Evolutionary conservation across 805 yeast species (phyloP).

Genomic region (Candida hungchunana): DNA sequence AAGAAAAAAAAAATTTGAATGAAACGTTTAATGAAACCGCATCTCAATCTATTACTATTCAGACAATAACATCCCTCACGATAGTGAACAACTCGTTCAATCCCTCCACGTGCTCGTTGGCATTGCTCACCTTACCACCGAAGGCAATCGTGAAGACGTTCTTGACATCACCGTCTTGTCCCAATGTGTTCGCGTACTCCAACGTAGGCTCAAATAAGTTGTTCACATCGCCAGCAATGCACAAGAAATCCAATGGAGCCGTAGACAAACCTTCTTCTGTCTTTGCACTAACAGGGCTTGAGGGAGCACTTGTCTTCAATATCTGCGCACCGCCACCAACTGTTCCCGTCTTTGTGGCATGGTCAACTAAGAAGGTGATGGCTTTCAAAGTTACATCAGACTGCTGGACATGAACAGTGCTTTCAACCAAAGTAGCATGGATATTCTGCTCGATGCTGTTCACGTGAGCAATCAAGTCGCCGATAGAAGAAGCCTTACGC

Average conservation of each 20-base stretch:
- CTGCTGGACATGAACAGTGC: constrained; percentile 69
- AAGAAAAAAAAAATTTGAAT: too few species aligned
- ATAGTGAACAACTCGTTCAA: constrained; percentile 62
- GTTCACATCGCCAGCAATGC: constrained; percentile 62
- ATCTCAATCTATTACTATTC: background rate
- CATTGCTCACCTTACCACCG: constrained; percentile 45
- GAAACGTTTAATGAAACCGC: background rate
- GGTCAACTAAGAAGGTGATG: constrained; percentile 45
- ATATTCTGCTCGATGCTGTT: constrained; percentile 59
- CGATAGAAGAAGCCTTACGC: constrained; percentile 64
- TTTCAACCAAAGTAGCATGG: constrained; percentile 73
- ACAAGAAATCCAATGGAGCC: constrained; percentile 36
- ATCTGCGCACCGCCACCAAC: constrained; percentile 25
- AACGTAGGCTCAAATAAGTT: constrained; percentile 67
- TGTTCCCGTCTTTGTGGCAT: constrained; percentile 26
- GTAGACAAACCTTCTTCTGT: background rate
- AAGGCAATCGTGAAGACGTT: constrained; percentile 58
- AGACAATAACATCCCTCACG: constrained; percentile 25
- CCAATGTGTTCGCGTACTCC: constrained; percentile 45
- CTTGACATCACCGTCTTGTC: constrained; percentile 30
- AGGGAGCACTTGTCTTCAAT: constrained; percentile 24
- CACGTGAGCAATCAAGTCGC: constrained; percentile 81
- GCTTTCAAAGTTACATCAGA: constrained; percentile 54
- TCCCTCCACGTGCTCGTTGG: constrained; percentile 62
- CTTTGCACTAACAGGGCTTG: constrained; percentile 1